A percentile compares a stretch with the other conserved stretches of the same genome.
Conservation (phyloP, 2,329 filamentous ascomycete species). For the Xylariaceae sp. region DNA sequence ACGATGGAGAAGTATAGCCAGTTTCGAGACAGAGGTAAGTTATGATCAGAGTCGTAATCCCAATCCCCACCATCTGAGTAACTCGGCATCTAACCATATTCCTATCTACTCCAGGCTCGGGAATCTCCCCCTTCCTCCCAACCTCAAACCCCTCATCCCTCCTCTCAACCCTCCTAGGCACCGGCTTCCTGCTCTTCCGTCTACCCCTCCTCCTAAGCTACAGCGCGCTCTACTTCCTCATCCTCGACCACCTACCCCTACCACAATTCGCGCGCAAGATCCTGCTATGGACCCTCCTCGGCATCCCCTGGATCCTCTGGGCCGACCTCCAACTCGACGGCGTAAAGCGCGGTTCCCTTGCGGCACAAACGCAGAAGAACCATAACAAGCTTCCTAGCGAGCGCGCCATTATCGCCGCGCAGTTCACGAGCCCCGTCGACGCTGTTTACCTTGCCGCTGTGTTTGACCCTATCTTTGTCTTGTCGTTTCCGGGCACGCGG, state of each 20-base stretch:
- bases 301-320: constrained; percentile 94
- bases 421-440: constrained; percentile 89
- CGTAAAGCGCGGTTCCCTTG: constrained; percentile 84
- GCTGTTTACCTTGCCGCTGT: constrained; percentile 91
- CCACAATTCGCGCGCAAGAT: constrained; percentile 67
- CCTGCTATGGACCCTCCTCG: constrained; percentile 81
- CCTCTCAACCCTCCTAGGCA: constrained; percentile 60
- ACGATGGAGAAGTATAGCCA: constrained; percentile 92
- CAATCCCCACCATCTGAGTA: background rate
- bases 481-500: constrained; percentile 71
- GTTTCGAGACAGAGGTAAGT: constrained; percentile 79
- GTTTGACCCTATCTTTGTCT: constrained; percentile 92
- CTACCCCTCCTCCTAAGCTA: constrained; percentile 72
- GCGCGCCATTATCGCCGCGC: constrained; percentile 80
- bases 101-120: constrained; percentile 64
- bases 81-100: constrained; percentile 1
- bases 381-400: constrained; percentile 71
- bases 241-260: constrained; percentile 77
- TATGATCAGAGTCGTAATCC: constrained; percentile 1
- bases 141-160: constrained; percentile 62
- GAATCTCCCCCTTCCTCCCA: constrained; percentile 93
- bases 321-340: constrained; percentile 97
- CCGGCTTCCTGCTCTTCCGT: constrained; percentile 74
- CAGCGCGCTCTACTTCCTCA: constrained; percentile 66
- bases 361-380: constrained; percentile 70